Evolutionary conservation across 2,329 filamentous ascomycete species (phyloP).

Genomic region (Phaeosphaeria sp.): DNA sequence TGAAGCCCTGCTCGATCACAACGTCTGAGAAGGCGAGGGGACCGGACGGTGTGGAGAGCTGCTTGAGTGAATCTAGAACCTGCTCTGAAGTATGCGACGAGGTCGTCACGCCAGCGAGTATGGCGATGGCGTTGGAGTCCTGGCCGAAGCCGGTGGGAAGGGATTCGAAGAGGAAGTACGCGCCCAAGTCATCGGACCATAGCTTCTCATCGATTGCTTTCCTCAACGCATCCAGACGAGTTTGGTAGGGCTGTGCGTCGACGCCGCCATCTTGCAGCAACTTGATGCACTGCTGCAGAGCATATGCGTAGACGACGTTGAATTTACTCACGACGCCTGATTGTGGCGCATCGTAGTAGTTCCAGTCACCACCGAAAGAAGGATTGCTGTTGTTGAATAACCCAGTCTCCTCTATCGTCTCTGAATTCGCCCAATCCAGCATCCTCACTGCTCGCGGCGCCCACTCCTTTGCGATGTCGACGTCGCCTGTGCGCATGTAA

Average conservation of each 20-base stretch:
- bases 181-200: slow-evolving; percentile 29
- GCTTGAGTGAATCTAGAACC: slow-evolving; percentile 9
- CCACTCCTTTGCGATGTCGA: slow-evolving; percentile 33
- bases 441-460: slow-evolving; percentile 33
- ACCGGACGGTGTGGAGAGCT: slow-evolving; percentile 20
- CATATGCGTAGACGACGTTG: slow-evolving; percentile 43
- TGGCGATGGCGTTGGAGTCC: slow-evolving; percentile 43
- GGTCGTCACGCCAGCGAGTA: slow-evolving; percentile 35
- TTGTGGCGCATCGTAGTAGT: slow-evolving; percentile 45
- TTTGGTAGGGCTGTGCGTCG: slow-evolving; percentile 22
- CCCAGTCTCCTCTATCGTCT: slow-evolving; percentile 21
- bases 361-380: slow-evolving; percentile 44
- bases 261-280: slow-evolving; percentile 29
- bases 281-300: slow-evolving; percentile 32
- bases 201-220: slow-evolving; percentile 23
- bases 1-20: slow-evolving; percentile 17
- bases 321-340: slow-evolving; percentile 40
- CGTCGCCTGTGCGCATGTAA: slow-evolving; percentile 39
- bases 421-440: slow-evolving; percentile 47
- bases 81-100: slow-evolving; percentile 8
- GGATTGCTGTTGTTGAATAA: slow-evolving; percentile 11
- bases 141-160: slow-evolving; percentile 29
- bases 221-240: slow-evolving; percentile 30
- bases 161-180: slow-evolving; percentile 31
- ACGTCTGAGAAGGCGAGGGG: slow-evolving; percentile 4